Evolutionary conservation across 352 stramenopile species (phyloP).

Genomic region (Thalassiosira oceanica): DNA sequence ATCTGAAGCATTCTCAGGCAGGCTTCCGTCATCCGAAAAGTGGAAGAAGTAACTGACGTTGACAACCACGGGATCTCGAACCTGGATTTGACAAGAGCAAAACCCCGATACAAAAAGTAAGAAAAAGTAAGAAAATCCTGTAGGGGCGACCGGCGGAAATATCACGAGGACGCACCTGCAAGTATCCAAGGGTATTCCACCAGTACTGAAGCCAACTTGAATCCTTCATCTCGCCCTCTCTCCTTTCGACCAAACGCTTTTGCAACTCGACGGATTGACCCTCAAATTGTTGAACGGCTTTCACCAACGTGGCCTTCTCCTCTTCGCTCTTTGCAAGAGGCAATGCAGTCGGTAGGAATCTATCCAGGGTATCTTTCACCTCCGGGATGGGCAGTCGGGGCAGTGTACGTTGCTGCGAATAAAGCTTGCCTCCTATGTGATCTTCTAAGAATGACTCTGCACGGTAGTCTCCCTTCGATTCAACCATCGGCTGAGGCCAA

Average conservation of each 20-base stretch:
- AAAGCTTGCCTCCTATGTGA: constrained; percentile 73
- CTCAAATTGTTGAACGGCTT: constrained; percentile 87
- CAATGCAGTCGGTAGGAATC: constrained; percentile 90
- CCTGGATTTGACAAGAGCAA: no score
- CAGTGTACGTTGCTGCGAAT: constrained; percentile 85
- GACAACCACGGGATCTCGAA: constrained; percentile 91
- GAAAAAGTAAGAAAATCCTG: no score
- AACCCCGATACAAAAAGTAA: constrained; percentile 3
- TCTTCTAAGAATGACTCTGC: constrained; percentile 48
- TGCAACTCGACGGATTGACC: constrained; percentile 86
- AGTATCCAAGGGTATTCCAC: constrained; percentile 96
- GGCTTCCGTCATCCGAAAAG: constrained; percentile 89
- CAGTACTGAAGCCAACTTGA: constrained; percentile 86
- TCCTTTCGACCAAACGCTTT: constrained; percentile 60
- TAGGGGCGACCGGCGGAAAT: no score
- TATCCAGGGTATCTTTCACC: constrained; percentile 86
- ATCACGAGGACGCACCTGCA: no score
- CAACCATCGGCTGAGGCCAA: constrained; percentile 45
- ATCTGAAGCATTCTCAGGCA: constrained; percentile 83
- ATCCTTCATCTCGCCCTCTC: constrained; percentile 64
- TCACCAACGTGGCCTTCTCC: constrained; percentile 85
- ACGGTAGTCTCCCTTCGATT: constrained; percentile 56
- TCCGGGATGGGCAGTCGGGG: constrained; percentile 89
- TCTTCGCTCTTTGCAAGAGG: constrained; percentile 86
- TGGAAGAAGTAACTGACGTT: constrained; percentile 97